phyloP scores from a whole-genome alignment of 2,329 filamentous ascomycete genomes.

The Emydomyces testavorans region DNA sequence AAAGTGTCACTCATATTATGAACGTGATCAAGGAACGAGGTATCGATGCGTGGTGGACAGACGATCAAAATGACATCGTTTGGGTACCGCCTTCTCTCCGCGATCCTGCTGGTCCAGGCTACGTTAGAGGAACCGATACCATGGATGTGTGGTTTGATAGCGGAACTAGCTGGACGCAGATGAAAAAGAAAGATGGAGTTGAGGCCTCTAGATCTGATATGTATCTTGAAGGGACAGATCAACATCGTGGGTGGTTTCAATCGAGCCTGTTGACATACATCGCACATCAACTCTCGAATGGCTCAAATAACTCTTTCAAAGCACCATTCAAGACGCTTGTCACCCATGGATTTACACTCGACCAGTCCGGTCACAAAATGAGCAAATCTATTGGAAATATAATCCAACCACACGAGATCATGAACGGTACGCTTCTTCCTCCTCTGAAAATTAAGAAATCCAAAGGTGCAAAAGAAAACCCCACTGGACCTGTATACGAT shows the following conservation, averaged over 20 bases:
- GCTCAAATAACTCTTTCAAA: conserved; percentile 25
- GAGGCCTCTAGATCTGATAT: conserved; percentile 53
- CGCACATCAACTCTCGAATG: conserved; percentile 41
- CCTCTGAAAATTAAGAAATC: conserved; percentile 53
- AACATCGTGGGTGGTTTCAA: conserved; percentile 97
- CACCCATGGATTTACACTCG: conserved; percentile 90
- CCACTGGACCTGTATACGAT: conserved; percentile 43
- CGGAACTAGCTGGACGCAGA: conserved; percentile 74
- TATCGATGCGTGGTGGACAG: conserved; percentile 91
- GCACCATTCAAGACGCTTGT: conserved; percentile 82
- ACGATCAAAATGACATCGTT: conserved; percentile 57
- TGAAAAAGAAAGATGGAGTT: conserved; percentile 27
- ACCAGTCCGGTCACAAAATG: conserved; percentile 90
- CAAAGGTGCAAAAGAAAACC: conserved; percentile 37
- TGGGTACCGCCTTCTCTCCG: conserved; percentile 62
- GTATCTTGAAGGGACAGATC: conserved; percentile 88
- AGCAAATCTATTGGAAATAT: conserved; percentile 93
- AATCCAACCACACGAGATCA: conserved; percentile 68
- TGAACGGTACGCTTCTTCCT: conserved; percentile 67
- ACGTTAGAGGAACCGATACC: conserved; percentile 72
- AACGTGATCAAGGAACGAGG: conserved; percentile 62
- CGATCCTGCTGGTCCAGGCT: conserved; percentile 37
- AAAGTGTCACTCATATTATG: conserved; percentile 76
- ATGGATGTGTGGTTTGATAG: conserved; percentile 99
- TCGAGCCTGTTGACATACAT: conserved; percentile 83